phyloP scores from a whole-genome alignment of 768 basidiomycete genomes.

The Coprinopsis cinerea region DNA sequence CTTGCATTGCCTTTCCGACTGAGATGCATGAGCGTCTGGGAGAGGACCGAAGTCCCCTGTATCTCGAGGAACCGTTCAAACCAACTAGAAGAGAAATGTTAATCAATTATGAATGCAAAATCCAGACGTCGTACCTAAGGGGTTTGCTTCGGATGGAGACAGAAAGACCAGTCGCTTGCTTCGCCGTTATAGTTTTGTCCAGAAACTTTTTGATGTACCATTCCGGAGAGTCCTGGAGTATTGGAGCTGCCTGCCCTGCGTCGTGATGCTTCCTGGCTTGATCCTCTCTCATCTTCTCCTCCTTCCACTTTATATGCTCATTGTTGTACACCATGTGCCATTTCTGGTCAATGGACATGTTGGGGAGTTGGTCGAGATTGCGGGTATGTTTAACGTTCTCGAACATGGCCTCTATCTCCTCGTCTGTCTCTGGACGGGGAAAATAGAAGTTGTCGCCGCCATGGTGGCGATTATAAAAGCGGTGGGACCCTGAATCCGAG shows the following conservation, averaged over 20 bases:
- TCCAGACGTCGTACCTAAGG: conserved; percentile 49
- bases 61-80: conserved; percentile 67
- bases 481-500: conserved; percentile 38
- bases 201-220: conserved; percentile 92
- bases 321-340: conserved; percentile 88
- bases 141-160: conserved; percentile 79
- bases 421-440: conserved; percentile 68
- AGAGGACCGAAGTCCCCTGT: conserved; percentile 81
- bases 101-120: conserved; percentile 1
- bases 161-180: conserved; percentile 70
- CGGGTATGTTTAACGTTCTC: conserved; percentile 69
- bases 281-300: conserved; percentile 60
- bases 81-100: conserved; percentile 49
- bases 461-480: conserved; percentile 50
- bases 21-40: conserved; percentile 69
- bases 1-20: conserved; percentile 63
- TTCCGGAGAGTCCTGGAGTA: conserved; percentile 72
- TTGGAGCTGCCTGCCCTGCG: conserved; percentile 44
- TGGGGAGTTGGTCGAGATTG: conserved; percentile 53
- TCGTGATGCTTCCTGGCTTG: conserved; percentile 57
- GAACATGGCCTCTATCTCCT: conserved; percentile 78
- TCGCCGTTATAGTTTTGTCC: conserved; percentile 76
- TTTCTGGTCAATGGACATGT: conserved; percentile 74
- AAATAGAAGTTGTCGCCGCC: conserved; percentile 59
- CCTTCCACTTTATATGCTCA: conserved; percentile 74